Percentiles rank a stretch among this genome's conserved stretches.
Conservation (phyloP, 257 asterid genomes). For the Solanum sitiens region DNA sequence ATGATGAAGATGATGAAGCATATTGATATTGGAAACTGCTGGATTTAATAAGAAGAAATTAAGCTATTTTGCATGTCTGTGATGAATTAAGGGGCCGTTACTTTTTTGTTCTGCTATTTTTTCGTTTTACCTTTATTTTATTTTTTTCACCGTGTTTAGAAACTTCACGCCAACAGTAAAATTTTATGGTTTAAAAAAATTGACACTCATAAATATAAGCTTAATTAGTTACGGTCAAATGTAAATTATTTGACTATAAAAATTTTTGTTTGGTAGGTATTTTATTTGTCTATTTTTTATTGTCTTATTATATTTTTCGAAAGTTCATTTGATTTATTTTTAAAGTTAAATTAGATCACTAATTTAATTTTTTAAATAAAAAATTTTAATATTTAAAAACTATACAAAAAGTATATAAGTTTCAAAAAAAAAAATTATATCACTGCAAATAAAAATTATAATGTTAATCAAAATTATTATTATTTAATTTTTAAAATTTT, state of each 20-base stretch:
- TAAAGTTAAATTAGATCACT: too few species aligned
- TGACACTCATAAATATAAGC: too few species aligned
- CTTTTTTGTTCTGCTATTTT: not conserved
- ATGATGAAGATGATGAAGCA: not conserved
- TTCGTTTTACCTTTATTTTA: not conserved
- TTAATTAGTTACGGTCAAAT: not conserved
- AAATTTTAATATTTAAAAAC: too few species aligned
- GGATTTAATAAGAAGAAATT: not conserved
- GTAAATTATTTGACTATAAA: too few species aligned
- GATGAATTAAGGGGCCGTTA: conserved; percentile 1
- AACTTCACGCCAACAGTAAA: not conserved
- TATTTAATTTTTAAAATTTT: too few species aligned
- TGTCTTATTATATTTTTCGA: accelerated
- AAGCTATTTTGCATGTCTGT: conserved; percentile 2
- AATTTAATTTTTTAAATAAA: too few species aligned
- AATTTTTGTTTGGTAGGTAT: not conserved
- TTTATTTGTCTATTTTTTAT: too few species aligned
- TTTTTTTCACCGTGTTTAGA: not conserved
- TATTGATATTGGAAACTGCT: not conserved
- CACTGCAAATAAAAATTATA: too few species aligned
- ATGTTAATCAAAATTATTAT: too few species aligned
- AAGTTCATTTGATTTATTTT: too few species aligned
- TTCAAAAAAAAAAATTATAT: too few species aligned
- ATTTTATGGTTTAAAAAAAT: not conserved
- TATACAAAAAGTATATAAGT: too few species aligned